These are phyloP conservation scores for Termitomyces heimii DNA, from an alignment of 768 basidiomycete species.

Conservation along the genomic window DNA sequence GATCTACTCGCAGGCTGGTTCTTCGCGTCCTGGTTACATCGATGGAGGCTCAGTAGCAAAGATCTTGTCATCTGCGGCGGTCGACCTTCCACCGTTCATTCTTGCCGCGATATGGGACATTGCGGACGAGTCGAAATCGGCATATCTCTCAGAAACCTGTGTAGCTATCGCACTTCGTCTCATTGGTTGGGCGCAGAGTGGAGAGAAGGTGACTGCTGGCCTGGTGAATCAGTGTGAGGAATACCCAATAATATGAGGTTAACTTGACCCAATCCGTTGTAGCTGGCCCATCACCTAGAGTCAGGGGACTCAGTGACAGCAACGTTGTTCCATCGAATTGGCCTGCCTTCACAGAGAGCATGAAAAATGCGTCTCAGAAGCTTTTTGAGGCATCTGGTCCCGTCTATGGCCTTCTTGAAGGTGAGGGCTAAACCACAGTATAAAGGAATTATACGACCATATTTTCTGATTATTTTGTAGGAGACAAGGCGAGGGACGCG, in stretches of 20 bases:
- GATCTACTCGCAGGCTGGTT: conserved; percentile 22
- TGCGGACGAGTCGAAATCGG: conserved; percentile 53
- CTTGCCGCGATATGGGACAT: conserved; percentile 62
- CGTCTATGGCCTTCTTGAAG: conserved; percentile 46
- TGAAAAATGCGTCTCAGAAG: conserved; percentile 48
- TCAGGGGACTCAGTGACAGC: conserved; percentile 22
- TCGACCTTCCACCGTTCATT: conserved; percentile 41
- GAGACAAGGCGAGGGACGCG: conserved; percentile 54
- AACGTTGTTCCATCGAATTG: conserved; percentile 14
- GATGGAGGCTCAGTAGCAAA: conserved; percentile 44
- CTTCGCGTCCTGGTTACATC: conserved; percentile 17
- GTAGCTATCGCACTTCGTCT: conserved; percentile 55
- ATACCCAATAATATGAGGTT: not conserved
- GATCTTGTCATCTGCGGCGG: conserved; percentile 43
- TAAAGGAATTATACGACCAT: not conserved
- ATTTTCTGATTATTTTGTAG: conserved; percentile 20
- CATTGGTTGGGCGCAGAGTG: conserved; percentile 63
- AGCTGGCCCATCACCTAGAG: conserved; percentile 48
- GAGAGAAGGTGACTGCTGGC: conserved; percentile 31
- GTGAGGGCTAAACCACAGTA: conserved; percentile 22
- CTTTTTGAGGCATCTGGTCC: conserved; percentile 48
- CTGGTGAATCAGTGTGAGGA: conserved; percentile 42
- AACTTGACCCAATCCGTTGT: conserved; percentile 4
- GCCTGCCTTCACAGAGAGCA: conserved; percentile 43
- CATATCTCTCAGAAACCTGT: conserved; percentile 46